Base-by-base conservation (phyloP, 805 yeast genomes). In the Yarrowia osloensis region DNA sequence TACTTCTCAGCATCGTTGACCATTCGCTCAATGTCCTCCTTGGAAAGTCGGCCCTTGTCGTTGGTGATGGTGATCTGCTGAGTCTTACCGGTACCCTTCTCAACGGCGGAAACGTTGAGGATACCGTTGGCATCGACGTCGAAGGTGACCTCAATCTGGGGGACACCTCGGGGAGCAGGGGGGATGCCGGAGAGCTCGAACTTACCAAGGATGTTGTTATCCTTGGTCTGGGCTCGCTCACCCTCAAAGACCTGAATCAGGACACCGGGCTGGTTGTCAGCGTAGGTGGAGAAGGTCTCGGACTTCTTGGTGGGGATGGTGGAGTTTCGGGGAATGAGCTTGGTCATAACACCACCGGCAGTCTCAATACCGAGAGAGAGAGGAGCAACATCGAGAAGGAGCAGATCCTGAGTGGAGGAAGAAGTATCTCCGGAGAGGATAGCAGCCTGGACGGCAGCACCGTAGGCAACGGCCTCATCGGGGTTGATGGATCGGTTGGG, bases 301-400 rank as follows among this genome's bases (percentile, higher is more conserved):
- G 97, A 91, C 85, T 93, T 93, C 88, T 92, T 92, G 81, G 97
- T 90, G 81, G 98, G 98, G 74, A 93, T 91, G 70, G 97, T 91
- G 68, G 97, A 89, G 90, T 94, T 94, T 86, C 99, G 90, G 84
- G 97, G 97, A 76, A 94, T 93, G 83, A 93, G 88, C 84, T 91
- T 91, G 80, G 97, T 93, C 97, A 93, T 92, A 82, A 92, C 93
- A 88, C 98, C 98, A 86, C 98, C 98, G 77, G 97, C 97, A 74
- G 97, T 93, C 85, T 93, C 98, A 81, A 93, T 92, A 88, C 98
- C 98, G 75, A 92, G 81, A 67, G 98, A 93, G 79, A 93, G 86
- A 81, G 98, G 98, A 76, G 98, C 96, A 80, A 93, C 98, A 86
- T 93, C 98, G 79, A 94, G 86, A 77, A 93, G 85, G 79, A 94